phyloP scores from a whole-genome alignment of 2,329 filamentous ascomycete genomes.

The Alternaria arborescens region DNA sequence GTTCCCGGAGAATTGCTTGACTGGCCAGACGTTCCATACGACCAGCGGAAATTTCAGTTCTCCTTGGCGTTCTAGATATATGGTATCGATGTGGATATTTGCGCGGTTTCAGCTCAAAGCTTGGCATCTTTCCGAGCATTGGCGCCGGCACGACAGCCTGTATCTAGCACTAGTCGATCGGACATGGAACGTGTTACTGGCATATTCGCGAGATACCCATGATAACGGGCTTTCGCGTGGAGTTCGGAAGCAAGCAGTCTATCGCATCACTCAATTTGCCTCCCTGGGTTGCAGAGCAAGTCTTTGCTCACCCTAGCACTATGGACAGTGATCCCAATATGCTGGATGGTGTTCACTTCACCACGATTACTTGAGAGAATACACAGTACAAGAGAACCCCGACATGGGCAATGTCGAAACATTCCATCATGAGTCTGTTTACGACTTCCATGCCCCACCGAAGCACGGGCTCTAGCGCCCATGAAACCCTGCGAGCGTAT shows the following conservation, averaged over 20 bases:
- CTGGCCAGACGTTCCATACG: conserved; percentile 11
- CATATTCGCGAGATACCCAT: neutral
- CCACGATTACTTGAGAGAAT: neutral
- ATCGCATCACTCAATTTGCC: neutral
- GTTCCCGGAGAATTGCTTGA: conserved; percentile 12
- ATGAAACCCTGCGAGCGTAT: neutral
- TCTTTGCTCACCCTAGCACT: neutral
- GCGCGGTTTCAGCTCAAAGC: conserved; percentile 19
- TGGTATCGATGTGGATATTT: conserved; percentile 9
- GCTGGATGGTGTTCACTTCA: neutral
- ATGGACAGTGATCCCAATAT: neutral
- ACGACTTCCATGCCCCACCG: neutral
- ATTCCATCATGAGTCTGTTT: neutral
- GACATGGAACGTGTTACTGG: neutral
- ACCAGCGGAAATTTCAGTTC: conserved; percentile 7
- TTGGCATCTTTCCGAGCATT: conserved; percentile 8
- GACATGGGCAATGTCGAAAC: neutral
- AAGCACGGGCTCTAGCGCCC: neutral
- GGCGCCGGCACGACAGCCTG: conserved; percentile 18
- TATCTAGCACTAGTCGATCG: conserved; percentile 7
- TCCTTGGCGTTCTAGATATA: conserved; percentile 10
- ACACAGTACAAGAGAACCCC: neutral
- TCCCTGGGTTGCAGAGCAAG: neutral
- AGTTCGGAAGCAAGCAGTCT: neutral
- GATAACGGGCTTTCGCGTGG: neutral